phyloP scores from a whole-genome alignment of 2,329 filamentous ascomycete species.

The Blumeria graminis region DNA sequence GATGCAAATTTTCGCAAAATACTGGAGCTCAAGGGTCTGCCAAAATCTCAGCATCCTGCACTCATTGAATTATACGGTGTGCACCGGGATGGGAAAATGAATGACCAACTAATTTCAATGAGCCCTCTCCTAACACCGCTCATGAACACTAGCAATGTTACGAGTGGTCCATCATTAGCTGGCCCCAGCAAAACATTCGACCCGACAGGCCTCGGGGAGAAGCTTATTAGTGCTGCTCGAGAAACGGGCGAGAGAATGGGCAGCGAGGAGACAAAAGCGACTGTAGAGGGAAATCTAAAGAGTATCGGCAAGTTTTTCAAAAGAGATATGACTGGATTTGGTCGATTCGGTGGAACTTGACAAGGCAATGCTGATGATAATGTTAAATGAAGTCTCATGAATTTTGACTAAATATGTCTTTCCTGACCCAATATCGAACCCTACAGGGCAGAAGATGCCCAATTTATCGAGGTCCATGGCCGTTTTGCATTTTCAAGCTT shows the following conservation, averaged over 20 bases:
- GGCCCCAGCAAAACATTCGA: slow-evolving; percentile 35
- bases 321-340: slow-evolving; percentile 64
- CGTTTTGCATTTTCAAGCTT: too few species aligned
- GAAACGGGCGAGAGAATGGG: slow-evolving; percentile 22
- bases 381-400: background rate
- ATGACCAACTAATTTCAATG: slow-evolving; percentile 42
- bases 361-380: slow-evolving; percentile 5
- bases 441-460: too few species aligned
- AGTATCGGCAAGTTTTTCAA: slow-evolving; percentile 94
- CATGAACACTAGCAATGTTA: slow-evolving; percentile 22
- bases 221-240: slow-evolving; percentile 65
- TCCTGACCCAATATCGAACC: too few species aligned
- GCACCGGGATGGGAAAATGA: slow-evolving; percentile 50
- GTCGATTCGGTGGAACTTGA: slow-evolving; percentile 19
- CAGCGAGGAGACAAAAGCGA: slow-evolving; percentile 25
- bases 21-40: slow-evolving; percentile 81
- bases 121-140: slow-evolving; percentile 50
- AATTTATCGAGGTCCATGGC: too few species aligned
- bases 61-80: slow-evolving; percentile 65
- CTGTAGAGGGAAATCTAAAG: slow-evolving; percentile 78
- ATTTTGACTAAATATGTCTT: too few species aligned
- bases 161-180: slow-evolving; percentile 11
- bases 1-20: slow-evolving; percentile 93
- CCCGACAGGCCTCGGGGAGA: slow-evolving; percentile 59
- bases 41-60: slow-evolving; percentile 57